Evolutionary conservation across 805 yeast species (phyloP).

Genomic region (Priceomyces carsonii): DNA sequence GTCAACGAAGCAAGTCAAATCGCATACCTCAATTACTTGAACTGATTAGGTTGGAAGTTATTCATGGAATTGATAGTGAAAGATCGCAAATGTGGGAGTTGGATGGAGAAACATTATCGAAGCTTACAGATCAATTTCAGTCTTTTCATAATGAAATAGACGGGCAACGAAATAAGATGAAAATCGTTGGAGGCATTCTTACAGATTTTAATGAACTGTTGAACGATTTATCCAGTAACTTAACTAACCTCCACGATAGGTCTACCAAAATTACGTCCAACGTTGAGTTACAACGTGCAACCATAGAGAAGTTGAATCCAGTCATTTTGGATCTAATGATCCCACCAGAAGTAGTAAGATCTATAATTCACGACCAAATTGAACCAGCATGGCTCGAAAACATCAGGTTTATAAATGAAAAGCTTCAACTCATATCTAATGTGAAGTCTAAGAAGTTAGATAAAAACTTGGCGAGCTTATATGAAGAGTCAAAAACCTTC

Average conservation of each 20-base stretch:
- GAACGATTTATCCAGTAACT: conserved; percentile 28
- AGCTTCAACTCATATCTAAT: conserved; percentile 50
- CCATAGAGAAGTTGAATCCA: conserved; percentile 59
- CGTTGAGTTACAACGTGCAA: conserved; percentile 24
- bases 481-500: conserved; percentile 26
- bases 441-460: conserved; percentile 8
- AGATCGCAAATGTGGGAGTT: conserved; percentile 3
- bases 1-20: conserved; percentile 1
- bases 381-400: conserved; percentile 66
- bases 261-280: conserved; percentile 31
- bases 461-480: conserved; percentile 10
- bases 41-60: conserved; percentile 13
- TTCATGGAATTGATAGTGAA: conserved; percentile 5
- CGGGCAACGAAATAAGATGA: conserved; percentile 34
- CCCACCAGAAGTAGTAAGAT: conserved; percentile 67
- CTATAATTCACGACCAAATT: conserved; percentile 59
- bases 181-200: conserved; percentile 56
- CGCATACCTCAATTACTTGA: conserved; percentile 11
- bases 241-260: conserved; percentile 33
- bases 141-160: conserved; percentile 25
- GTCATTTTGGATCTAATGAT: conserved; percentile 73
- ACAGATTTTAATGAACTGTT: conserved; percentile 56
- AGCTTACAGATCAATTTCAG: conserved; percentile 17
- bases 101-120: conserved; percentile 8
- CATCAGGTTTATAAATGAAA: conserved; percentile 57